Percentiles rank a stretch among this genome's conserved stretches.
Evolutionary conservation across 805 yeast species (phyloP).

Genomic region (Schwanniomyces polymorphus): DNA sequence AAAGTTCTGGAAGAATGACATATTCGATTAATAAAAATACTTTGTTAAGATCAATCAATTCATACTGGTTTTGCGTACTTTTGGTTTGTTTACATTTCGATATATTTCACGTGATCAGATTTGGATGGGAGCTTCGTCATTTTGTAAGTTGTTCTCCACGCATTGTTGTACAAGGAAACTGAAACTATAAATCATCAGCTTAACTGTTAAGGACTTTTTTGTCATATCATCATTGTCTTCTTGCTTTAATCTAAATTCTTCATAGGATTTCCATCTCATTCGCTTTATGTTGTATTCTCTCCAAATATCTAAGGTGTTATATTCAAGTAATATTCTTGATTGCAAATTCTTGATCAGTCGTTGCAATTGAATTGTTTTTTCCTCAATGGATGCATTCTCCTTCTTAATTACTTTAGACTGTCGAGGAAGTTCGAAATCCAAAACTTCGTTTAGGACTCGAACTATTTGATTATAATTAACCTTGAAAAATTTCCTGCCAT

Average conservation of each 20-base stretch:
- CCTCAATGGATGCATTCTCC: neutral
- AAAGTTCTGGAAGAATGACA: slow-evolving; percentile 45
- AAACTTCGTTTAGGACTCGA: slow-evolving; percentile 6
- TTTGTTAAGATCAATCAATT: neutral
- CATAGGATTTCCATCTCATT: slow-evolving; percentile 2
- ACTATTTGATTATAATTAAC: slow-evolving; percentile 16
- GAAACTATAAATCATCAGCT: neutral
- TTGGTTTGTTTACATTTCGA: neutral
- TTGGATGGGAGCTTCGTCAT: neutral
- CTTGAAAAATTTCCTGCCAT: slow-evolving; percentile 24
- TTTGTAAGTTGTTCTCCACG: neutral
- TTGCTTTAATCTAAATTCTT: neutral
- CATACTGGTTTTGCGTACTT: neutral
- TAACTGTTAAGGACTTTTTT: neutral
- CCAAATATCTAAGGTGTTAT: slow-evolving; percentile 7
- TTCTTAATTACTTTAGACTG: neutral
- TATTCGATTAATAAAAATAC: slow-evolving; percentile 6
- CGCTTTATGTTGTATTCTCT: slow-evolving; percentile 3
- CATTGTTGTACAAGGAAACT: neutral
- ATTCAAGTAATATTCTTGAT: slow-evolving; percentile 1
- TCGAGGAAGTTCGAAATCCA: neutral
- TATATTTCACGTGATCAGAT: neutral
- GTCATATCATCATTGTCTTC: neutral
- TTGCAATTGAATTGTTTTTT: neutral
- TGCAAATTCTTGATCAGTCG: slow-evolving; percentile 4